Percentiles rank a stretch among this genome's conserved stretches.
These are phyloP conservation scores for Hysterium pulicare DNA, from an alignment of 2,329 filamentous ascomycete species.

Conservation along the genomic window DNA sequence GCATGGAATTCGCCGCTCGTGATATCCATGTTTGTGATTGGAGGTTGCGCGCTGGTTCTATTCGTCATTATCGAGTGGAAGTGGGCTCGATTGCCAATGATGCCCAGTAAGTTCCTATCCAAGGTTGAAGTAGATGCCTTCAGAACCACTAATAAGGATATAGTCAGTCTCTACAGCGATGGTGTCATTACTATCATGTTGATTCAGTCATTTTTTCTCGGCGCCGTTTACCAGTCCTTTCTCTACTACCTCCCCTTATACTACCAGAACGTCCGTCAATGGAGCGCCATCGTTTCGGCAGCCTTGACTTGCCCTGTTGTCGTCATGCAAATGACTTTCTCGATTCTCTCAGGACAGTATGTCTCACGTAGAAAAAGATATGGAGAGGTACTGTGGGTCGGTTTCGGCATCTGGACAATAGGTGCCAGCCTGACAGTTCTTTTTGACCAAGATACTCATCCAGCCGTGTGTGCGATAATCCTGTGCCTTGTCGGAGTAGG, in stretches of 20 bases:
- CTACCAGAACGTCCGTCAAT: constrained; percentile 53
- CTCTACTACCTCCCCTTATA: constrained; percentile 60
- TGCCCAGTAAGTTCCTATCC: constrained; percentile 38
- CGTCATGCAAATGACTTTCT: constrained; percentile 44
- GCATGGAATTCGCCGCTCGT: constrained; percentile 54
- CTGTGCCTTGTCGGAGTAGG: constrained; percentile 44
- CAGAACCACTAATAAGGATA: background rate
- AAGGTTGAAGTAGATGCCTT: background rate
- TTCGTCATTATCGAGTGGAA: constrained; percentile 57
- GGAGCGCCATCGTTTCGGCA: constrained; percentile 47
- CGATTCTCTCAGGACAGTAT: constrained; percentile 52
- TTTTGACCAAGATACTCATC: constrained; percentile 41
- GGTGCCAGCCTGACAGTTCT: constrained; percentile 50
- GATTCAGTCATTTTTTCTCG: constrained; percentile 56
- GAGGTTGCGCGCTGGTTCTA: constrained; percentile 41
- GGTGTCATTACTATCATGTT: constrained; percentile 50
- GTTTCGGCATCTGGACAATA: constrained; percentile 44
- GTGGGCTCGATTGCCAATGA: constrained; percentile 54
- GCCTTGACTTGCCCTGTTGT: constrained; percentile 51
- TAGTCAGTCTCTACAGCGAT: background rate
- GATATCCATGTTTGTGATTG: constrained; percentile 55
- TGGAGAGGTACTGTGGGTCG: constrained; percentile 54
- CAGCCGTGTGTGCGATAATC: constrained; percentile 49
- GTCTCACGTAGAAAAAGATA: constrained; percentile 56
- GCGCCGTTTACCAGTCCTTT: constrained; percentile 55